A percentile compares a stretch with the other conserved stretches of the same genome.
These are phyloP conservation scores for Closterium sp. DNA, from an alignment of 139 green algal species.

Conservation along the genomic window DNA sequence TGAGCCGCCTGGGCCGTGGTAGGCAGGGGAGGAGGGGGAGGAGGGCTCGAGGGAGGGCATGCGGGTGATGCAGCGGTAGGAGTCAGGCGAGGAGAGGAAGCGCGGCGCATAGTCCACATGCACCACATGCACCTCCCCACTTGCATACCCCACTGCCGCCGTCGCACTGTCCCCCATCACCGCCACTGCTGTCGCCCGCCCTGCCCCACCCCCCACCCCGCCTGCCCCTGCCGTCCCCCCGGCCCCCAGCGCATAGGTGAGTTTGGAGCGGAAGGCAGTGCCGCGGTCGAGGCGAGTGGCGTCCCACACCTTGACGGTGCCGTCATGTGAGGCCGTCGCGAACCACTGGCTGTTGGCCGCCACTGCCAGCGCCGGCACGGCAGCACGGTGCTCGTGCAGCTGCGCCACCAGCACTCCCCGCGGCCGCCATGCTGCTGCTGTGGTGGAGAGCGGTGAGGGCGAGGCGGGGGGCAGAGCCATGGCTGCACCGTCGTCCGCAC, in stretches of 20 bases:
- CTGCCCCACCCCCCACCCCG: not conserved
- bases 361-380: slow-evolving; percentile 74
- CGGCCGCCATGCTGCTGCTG: slow-evolving; percentile 68
- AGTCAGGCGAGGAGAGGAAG: not conserved
- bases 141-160: not conserved
- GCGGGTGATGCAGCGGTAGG: slow-evolving; percentile 15
- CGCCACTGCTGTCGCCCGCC: not conserved
- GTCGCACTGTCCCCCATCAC: slow-evolving; percentile 8
- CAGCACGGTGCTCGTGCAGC: slow-evolving; percentile 77
- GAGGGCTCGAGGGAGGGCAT: slow-evolving; percentile 1
- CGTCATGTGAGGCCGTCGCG: slow-evolving; percentile 74
- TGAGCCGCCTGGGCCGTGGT: not conserved
- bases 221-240: not conserved
- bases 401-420: slow-evolving; percentile 85
- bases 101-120: slow-evolving; percentile 37
- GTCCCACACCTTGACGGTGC: slow-evolving; percentile 80
- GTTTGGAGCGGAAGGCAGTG: slow-evolving; percentile 75
- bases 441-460: not conserved
- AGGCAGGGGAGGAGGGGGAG: not conserved
- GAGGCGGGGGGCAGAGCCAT: not conserved
- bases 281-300: slow-evolving; percentile 79
- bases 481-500: not conserved
- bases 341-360: slow-evolving; percentile 72
- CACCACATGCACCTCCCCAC: slow-evolving; percentile 32
- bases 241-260: slow-evolving; percentile 78